These are phyloP conservation scores for Mycosarcoma mackinlayi DNA, from an alignment of 1,284 basidiomycete genomes.

Conservation along the genomic window DNA sequence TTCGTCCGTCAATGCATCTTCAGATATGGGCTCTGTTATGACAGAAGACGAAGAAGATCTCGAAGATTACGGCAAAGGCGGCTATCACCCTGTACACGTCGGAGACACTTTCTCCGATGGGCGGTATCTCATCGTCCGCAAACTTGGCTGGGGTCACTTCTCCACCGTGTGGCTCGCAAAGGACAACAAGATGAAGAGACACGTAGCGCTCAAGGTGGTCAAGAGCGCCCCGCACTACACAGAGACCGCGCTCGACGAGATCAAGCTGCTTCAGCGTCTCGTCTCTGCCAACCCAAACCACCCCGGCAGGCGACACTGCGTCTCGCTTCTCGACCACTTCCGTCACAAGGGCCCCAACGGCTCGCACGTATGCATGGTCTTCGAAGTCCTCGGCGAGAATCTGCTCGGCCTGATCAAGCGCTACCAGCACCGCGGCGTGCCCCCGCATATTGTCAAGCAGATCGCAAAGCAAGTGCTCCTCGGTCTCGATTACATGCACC, in stretches of 20 bases:
- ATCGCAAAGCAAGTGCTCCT: constrained; percentile 96
- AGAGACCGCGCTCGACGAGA: constrained; percentile 97
- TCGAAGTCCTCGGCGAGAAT: constrained; percentile 98
- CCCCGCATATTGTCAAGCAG: constrained; percentile 91
- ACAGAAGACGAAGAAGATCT: constrained; percentile 70
- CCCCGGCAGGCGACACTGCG: constrained; percentile 73
- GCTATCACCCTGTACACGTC: constrained; percentile 92
- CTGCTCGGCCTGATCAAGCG: constrained; percentile 97
- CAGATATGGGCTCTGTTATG: constrained; percentile 60
- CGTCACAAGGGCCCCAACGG: constrained; percentile 96
- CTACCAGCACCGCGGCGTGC: constrained; percentile 93
- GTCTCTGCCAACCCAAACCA: constrained; percentile 81
- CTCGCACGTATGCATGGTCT: constrained; percentile 98
- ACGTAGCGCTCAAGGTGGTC: constrained; percentile 98
- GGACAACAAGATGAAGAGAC: constrained; percentile 81
- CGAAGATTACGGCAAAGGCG: constrained; percentile 73
- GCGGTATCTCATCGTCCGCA: constrained; percentile 89
- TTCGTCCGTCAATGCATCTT: constrained; percentile 47
- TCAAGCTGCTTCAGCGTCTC: constrained; percentile 94
- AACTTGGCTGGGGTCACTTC: constrained; percentile 99
- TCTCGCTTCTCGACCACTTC: constrained; percentile 96
- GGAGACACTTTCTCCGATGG: constrained; percentile 90
- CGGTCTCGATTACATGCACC: constrained; percentile 96
- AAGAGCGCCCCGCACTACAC: constrained; percentile 97
- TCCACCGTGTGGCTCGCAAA: constrained; percentile 70